A percentile compares a stretch with the other conserved stretches of the same genome.
Conservation (phyloP, 2,329 filamentous ascomycete genomes). For the Didymella sp. region DNA sequence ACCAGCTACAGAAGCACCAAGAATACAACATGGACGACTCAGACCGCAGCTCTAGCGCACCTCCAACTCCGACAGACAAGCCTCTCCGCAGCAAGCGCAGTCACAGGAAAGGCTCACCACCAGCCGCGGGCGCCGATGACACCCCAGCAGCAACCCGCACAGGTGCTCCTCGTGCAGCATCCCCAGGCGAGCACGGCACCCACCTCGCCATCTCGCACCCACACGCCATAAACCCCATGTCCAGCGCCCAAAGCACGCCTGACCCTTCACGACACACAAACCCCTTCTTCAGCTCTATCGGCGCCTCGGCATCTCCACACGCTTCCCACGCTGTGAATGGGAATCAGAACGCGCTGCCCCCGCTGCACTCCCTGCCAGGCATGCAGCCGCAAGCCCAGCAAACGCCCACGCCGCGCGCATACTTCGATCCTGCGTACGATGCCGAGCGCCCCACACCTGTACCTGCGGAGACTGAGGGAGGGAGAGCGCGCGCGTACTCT, state of each 20-base stretch:
- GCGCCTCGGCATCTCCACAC: slow-evolving; percentile 35
- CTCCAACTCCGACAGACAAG: slow-evolving; percentile 80
- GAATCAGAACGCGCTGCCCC: slow-evolving; percentile 30
- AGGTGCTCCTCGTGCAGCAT: slow-evolving; percentile 19
- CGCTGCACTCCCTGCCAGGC: slow-evolving; percentile 36
- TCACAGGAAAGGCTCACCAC: slow-evolving; percentile 56
- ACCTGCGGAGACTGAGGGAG: slow-evolving; percentile 33
- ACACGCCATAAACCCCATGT: slow-evolving; percentile 40
- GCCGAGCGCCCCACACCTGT: slow-evolving; percentile 34
- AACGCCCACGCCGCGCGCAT: slow-evolving; percentile 30
- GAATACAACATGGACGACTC: slow-evolving; percentile 64
- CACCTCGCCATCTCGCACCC: slow-evolving; percentile 23
- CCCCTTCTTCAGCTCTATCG: slow-evolving; percentile 43
- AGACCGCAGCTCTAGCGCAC: slow-evolving; percentile 79
- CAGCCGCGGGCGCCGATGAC: slow-evolving; percentile 23
- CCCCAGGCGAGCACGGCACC: slow-evolving; percentile 24
- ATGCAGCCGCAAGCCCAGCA: slow-evolving; percentile 33
- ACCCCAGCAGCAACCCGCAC: slow-evolving; percentile 7
- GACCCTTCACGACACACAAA: slow-evolving; percentile 40
- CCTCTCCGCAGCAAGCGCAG: slow-evolving; percentile 76
- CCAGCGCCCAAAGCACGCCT: slow-evolving; percentile 50
- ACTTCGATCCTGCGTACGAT: slow-evolving; percentile 46
- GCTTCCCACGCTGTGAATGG: slow-evolving; percentile 41
- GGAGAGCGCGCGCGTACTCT: slow-evolving; percentile 38
- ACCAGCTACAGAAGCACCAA: slow-evolving; percentile 57